These are phyloP conservation scores for Phaeosphaeria sp. DNA, from an alignment of 2,329 filamentous ascomycete species.

Conservation along the genomic window DNA sequence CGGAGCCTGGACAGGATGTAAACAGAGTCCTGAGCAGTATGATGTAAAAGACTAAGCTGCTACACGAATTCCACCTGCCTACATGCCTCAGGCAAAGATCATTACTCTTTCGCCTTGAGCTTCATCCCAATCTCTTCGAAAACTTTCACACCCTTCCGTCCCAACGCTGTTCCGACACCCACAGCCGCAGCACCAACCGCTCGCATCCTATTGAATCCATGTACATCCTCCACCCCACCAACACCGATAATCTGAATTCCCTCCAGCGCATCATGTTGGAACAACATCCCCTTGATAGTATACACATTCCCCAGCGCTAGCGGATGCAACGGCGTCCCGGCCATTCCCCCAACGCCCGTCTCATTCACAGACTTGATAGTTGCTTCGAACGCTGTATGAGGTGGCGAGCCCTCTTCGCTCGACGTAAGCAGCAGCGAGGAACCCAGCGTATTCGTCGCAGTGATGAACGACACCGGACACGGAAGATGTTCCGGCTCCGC, in stretches of 20 bases:
- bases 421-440: slow-evolving; percentile 65
- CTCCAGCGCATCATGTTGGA: slow-evolving; percentile 55
- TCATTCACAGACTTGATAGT: slow-evolving; percentile 60
- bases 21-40: slow-evolving; percentile 47
- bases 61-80: too few relatives aligned
- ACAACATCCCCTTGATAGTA: slow-evolving; percentile 68
- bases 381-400: slow-evolving; percentile 26
- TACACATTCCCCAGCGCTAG: slow-evolving; percentile 77
- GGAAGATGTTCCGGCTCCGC: slow-evolving; percentile 23
- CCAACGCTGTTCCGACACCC: slow-evolving; percentile 70
- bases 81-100: too few relatives aligned
- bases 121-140: slow-evolving; percentile 64
- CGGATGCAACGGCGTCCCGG: slow-evolving; percentile 74
- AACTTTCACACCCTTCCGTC: slow-evolving; percentile 65
- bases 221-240: slow-evolving; percentile 71
- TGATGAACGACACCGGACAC: slow-evolving; percentile 69
- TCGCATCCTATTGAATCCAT: slow-evolving; percentile 68
- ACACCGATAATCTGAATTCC: slow-evolving; percentile 72
- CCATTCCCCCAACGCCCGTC: slow-evolving; percentile 72
- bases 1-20: slow-evolving; percentile 38
- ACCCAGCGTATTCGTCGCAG: slow-evolving; percentile 76
- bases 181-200: slow-evolving; percentile 70
- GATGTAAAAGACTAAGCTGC: slow-evolving; percentile 27
- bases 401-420: slow-evolving; percentile 8
- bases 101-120: slow-evolving; percentile 6